These are phyloP conservation scores for Penicillium sp. DNA, from an alignment of 2,329 filamentous ascomycete species.

Conservation along the genomic window DNA sequence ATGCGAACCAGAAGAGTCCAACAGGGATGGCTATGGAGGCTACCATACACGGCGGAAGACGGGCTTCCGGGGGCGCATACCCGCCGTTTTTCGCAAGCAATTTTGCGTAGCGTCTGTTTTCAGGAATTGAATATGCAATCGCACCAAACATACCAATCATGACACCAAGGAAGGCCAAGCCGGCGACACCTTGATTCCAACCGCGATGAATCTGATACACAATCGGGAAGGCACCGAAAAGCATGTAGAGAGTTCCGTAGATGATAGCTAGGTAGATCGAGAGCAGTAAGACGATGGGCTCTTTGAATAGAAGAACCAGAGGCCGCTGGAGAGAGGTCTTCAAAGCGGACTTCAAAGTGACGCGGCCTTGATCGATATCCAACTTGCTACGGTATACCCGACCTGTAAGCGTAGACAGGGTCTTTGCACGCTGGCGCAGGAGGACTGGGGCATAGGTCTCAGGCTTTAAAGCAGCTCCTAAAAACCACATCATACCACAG, in stretches of 20 bases:
- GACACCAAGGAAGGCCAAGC: constrained; percentile 52
- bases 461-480: constrained; percentile 32
- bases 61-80: constrained; percentile 61
- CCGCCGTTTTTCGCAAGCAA: constrained; percentile 51
- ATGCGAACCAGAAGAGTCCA: constrained; percentile 61
- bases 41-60: constrained; percentile 51
- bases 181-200: constrained; percentile 49
- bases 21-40: constrained; percentile 55
- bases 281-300: constrained; percentile 53
- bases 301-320: constrained; percentile 48
- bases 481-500: constrained; percentile 57
- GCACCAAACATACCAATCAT: constrained; percentile 44
- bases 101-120: constrained; percentile 43
- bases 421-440: constrained; percentile 51
- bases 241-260: constrained; percentile 54
- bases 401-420: constrained; percentile 50
- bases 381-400: constrained; percentile 48
- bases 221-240: constrained; percentile 54
- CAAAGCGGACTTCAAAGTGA: constrained; percentile 41
- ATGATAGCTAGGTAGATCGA: constrained; percentile 53
- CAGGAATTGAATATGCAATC: constrained; percentile 42
- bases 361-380: constrained; percentile 44
- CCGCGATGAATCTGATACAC: constrained; percentile 48
- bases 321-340: constrained; percentile 52
- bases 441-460: constrained; percentile 52